These are phyloP conservation scores for Penicillium sp. DNA, from an alignment of 2,329 filamentous ascomycete species.

Conservation along the genomic window DNA sequence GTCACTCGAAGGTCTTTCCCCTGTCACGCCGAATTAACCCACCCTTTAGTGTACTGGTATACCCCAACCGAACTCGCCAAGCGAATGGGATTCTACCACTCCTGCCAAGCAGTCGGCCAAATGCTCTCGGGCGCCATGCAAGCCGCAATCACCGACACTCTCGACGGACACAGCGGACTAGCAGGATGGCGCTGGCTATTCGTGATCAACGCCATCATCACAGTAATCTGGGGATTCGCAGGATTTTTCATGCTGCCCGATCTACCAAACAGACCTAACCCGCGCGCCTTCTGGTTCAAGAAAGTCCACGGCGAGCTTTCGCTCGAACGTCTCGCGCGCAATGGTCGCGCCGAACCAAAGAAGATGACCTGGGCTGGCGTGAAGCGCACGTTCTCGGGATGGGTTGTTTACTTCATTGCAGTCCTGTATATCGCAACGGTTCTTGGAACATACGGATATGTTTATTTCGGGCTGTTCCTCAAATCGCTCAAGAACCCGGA, in stretches of 20 bases:
- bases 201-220: conserved; percentile 41
- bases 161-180: conserved; percentile 31
- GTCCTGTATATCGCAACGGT: conserved; percentile 50
- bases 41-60: conserved; percentile 37
- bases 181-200: conserved; percentile 42
- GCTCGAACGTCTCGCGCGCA: conserved; percentile 45
- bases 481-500: conserved; percentile 35
- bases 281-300: conserved; percentile 45
- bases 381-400: conserved; percentile 46
- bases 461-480: conserved; percentile 27
- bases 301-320: conserved; percentile 45
- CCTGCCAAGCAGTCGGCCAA: conserved; percentile 30
- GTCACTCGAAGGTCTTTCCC: background rate
- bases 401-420: conserved; percentile 50
- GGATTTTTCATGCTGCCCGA: conserved; percentile 43
- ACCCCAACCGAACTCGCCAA: conserved; percentile 38
- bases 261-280: conserved; percentile 36
- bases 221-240: conserved; percentile 37
- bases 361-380: conserved; percentile 47
- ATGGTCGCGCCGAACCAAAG: conserved; percentile 50
- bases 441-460: conserved; percentile 49
- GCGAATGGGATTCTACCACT: conserved; percentile 36
- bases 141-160: conserved; percentile 33
- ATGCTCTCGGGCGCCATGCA: conserved; percentile 36
- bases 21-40: background rate